Conservation (phyloP, 768 basidiomycete species). For the Mycena belliarum region DNA sequence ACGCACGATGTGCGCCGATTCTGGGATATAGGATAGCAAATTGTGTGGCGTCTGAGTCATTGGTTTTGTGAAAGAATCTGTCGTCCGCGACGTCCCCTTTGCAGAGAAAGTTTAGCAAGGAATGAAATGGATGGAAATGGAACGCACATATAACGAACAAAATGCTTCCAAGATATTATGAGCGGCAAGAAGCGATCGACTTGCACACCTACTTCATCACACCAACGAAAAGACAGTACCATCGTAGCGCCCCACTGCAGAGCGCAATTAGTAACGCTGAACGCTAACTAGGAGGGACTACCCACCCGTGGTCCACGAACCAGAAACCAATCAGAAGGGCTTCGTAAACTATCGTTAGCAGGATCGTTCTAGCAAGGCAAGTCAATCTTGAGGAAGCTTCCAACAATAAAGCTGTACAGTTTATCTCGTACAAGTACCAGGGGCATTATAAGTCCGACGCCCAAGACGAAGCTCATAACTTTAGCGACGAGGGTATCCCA, state of each 20-base stretch:
- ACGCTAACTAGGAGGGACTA: slow-evolving; percentile 16
- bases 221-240: slow-evolving; percentile 82
- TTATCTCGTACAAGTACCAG: slow-evolving; percentile 87
- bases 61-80: slow-evolving; percentile 90
- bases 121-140: not conserved
- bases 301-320: slow-evolving; percentile 92
- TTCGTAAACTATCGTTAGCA: slow-evolving; percentile 81
- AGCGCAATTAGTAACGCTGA: not conserved
- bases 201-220: slow-evolving; percentile 71
- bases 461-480: slow-evolving; percentile 89
- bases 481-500: slow-evolving; percentile 92
- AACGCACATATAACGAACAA: slow-evolving; percentile 85
- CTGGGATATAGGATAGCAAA: slow-evolving; percentile 74
- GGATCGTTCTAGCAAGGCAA: slow-evolving; percentile 64
- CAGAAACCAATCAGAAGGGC: slow-evolving; percentile 89
- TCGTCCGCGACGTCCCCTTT: slow-evolving; percentile 94
- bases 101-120: not conserved
- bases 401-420: slow-evolving; percentile 54
- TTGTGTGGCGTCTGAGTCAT: slow-evolving; percentile 92
- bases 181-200: not conserved
- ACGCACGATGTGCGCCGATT: slow-evolving; percentile 71
- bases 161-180: slow-evolving; percentile 43
- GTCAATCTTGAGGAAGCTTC: not conserved
- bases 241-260: slow-evolving; percentile 73
- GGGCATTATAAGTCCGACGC: slow-evolving; percentile 82